Evolutionary conservation across 2,329 filamentous ascomycete species (phyloP).

Genomic region (Epicoccum nigrum): DNA sequence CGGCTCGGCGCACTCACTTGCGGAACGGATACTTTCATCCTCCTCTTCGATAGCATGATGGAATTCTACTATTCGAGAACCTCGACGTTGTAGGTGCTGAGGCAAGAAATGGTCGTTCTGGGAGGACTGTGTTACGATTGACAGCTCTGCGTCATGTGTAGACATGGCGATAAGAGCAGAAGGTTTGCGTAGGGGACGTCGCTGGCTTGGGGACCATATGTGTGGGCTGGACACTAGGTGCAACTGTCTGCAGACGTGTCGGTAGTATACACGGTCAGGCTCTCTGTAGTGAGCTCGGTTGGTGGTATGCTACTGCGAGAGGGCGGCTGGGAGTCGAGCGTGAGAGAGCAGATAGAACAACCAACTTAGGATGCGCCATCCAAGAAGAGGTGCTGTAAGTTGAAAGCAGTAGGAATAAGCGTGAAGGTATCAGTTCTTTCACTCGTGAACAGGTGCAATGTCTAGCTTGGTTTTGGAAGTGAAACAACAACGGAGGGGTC

Average conservation of each 20-base stretch:
- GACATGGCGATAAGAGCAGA: conserved; percentile 31
- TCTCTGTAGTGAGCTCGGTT: conserved; percentile 45
- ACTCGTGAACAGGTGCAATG: neutral
- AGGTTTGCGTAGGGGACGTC: conserved; percentile 16
- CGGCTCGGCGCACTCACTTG: conserved; percentile 48
- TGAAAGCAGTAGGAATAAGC: neutral
- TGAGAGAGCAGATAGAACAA: conserved; percentile 5
- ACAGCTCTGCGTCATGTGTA: conserved; percentile 21
- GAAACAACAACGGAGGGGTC: conserved; percentile 6
- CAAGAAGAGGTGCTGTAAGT: conserved; percentile 23
- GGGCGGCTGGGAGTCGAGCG: conserved; percentile 17
- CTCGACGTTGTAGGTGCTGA: conserved; percentile 31
- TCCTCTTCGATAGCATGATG: conserved; percentile 46
- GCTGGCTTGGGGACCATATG: conserved; percentile 6
- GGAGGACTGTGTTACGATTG: conserved; percentile 28
- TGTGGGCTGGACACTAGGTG: neutral
- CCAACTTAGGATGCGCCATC: conserved; percentile 42
- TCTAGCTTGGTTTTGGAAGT: neutral
- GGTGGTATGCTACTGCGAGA: conserved; percentile 38
- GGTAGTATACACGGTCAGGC: conserved; percentile 28
- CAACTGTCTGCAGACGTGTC: neutral
- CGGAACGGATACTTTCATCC: conserved; percentile 48
- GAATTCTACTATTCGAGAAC: conserved; percentile 36
- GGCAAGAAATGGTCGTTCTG: conserved; percentile 27
- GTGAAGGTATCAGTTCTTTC: neutral